Base-by-base conservation (phyloP, 2,329 filamentous ascomycete species). In the Lojkania enalia region DNA sequence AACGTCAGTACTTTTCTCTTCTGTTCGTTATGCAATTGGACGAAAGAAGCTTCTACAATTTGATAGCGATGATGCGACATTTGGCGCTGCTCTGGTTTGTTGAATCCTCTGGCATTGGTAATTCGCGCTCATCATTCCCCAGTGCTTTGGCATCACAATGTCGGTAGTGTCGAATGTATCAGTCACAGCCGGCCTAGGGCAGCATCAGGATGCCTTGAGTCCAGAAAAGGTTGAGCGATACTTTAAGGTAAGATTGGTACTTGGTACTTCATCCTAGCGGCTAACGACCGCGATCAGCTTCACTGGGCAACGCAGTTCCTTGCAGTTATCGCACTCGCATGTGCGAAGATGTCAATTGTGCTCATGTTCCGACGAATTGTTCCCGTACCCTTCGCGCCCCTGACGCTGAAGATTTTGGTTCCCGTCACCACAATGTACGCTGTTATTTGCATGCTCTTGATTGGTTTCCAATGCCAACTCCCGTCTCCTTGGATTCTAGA, bases 401-500 rank as follows among this genome's bases (percentile, higher is more conserved):
- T n/a, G 5, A 31, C 14, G 12, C 18, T 27, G 20, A 31, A 29
- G 20, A 21, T 27, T 6, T 19, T 49, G 20, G 35, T 52, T 9
- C 36, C 41, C 12, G 18, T 29, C 20, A 44, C 51, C 14, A 27
- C 29, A 12, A 9, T 35, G 21, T 52, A 41, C 37, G 36, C 27
- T 18, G 9, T 52, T 14, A 41, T 52, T 29, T 40, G 44, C 16
- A 15, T 52, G 29, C 21, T 51, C 25, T 39, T 35, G 1, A 41
- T 42, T 11, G 46, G 36, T 3, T 52, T 54, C 42, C 21, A 48
- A 15, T 54, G 51, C 32, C 20, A 30, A 14, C 20, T 31, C 6
- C 41, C 41, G 15, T 9, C 15, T 27, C 30, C 27, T 5, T 32
- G 30, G 15, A 14, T 42, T n/a, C 18, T 27, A 5, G 35, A 31